Conservation (phyloP, 2,329 filamentous ascomycete species). For the Botrytis sinoallii region DNA sequence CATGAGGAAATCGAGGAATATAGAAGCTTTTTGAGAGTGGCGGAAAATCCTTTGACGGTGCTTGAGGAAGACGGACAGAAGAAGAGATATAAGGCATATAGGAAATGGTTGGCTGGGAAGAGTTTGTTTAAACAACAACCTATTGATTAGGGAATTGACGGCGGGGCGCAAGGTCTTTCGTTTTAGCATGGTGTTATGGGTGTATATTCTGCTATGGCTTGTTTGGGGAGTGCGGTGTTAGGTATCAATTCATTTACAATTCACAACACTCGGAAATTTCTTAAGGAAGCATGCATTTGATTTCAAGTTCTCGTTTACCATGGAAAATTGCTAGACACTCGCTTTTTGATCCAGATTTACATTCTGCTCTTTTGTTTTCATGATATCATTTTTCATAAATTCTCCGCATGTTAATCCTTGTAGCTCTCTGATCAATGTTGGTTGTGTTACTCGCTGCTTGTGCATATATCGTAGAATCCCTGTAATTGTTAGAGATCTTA, state of each 20-base stretch:
- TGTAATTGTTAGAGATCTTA: neutral
- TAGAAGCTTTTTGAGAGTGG: slow-evolving; percentile 70
- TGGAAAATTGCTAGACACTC: neutral
- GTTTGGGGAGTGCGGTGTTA: neutral
- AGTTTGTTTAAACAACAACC: slow-evolving; percentile 92
- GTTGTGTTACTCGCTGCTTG: neutral
- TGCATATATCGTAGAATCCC: neutral
- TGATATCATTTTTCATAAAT: neutral
- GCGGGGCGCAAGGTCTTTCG: neutral
- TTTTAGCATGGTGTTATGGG: neutral
- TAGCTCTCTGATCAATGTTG: neutral
- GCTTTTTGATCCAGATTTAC: rapidly evolving
- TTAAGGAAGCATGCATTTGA: neutral
- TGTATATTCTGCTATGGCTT: neutral
- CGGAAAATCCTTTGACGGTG: slow-evolving; percentile 82
- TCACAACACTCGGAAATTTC: neutral
- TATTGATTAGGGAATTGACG: slow-evolving; percentile 40
- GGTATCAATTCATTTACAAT: neutral
- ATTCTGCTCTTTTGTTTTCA: neutral
- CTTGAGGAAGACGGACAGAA: slow-evolving; percentile 81
- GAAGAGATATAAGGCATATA: slow-evolving; percentile 95
- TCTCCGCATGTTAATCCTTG: neutral
- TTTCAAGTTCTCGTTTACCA: neutral
- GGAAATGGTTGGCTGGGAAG: slow-evolving; percentile 92
- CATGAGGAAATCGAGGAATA: slow-evolving; percentile 66